Evolutionary conservation across 192 early-diverging fungal genomes (phyloP).

Genomic region (Linnemannia hyalina): DNA sequence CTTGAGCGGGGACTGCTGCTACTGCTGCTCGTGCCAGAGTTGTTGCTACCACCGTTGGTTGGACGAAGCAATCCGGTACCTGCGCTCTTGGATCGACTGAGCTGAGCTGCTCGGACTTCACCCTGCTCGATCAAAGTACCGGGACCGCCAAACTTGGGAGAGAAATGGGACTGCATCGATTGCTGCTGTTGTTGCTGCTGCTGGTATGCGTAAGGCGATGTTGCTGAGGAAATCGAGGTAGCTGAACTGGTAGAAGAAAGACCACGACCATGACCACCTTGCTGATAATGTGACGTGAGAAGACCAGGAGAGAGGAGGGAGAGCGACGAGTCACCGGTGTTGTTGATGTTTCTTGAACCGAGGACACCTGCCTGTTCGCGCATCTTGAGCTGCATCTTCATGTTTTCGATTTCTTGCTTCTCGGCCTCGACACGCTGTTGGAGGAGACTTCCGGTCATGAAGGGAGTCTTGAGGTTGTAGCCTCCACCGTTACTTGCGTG

Average conservation of each 20-base stretch:
- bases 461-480: conserved; percentile 8
- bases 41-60: background rate
- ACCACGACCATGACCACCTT: conserved; percentile 24
- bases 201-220: background rate
- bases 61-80: conserved; percentile 41
- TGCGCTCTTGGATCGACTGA: conserved; percentile 37
- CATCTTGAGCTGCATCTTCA: conserved; percentile 44
- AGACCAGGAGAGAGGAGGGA: background rate
- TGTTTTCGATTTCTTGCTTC: conserved; percentile 48
- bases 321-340: background rate
- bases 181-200: conserved; percentile 18
- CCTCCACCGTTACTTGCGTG: background rate
- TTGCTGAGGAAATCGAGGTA: conserved; percentile 3
- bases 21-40: background rate
- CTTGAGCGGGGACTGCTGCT: conserved; percentile 6
- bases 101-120: conserved; percentile 28
- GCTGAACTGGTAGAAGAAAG: conserved; percentile 10
- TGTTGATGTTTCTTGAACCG: conserved; percentile 16
- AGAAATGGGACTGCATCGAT: background rate
- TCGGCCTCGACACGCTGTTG: conserved; percentile 54
- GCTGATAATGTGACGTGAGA: background rate
- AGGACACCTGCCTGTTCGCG: conserved; percentile 52
- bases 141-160: conserved; percentile 47
- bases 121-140: conserved; percentile 45
- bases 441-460: conserved; percentile 48